phyloP scores from a whole-genome alignment of 2,329 filamentous ascomycete genomes.

The Aspergillus fischeri region DNA sequence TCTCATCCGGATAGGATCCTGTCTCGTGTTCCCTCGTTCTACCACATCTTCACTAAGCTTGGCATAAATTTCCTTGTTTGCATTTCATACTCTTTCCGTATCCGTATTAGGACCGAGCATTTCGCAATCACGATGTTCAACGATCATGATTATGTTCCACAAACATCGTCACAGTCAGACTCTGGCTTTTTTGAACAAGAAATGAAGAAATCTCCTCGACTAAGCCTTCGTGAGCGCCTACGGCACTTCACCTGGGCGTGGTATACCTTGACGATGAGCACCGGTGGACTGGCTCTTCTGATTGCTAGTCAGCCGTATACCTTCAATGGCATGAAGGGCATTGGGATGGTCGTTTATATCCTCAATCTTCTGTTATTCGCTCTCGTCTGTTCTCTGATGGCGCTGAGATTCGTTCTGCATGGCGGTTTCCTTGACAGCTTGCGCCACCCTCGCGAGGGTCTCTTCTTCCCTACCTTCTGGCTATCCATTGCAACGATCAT shows the following conservation, averaged over 20 bases:
- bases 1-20: not conserved
- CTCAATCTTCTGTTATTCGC: constrained; percentile 64
- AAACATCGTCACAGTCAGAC: constrained; percentile 20
- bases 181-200: constrained; percentile 19
- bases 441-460: constrained; percentile 62
- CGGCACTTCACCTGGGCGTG: constrained; percentile 66
- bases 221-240: constrained; percentile 23
- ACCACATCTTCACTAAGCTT: not conserved
- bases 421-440: constrained; percentile 54
- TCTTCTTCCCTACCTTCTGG: constrained; percentile 71
- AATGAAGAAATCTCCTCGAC: constrained; percentile 14
- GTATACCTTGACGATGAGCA: constrained; percentile 73
- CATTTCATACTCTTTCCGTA: not conserved
- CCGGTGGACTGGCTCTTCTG: constrained; percentile 65
- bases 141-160: constrained; percentile 15
- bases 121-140: not conserved
- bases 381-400: constrained; percentile 51
- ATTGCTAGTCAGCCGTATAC: constrained; percentile 57
- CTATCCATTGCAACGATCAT: constrained; percentile 65
- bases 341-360: constrained; percentile 65
- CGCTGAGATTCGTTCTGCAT: constrained; percentile 59
- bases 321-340: constrained; percentile 60
- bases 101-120: not conserved
- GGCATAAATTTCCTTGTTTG: constrained; percentile 1
- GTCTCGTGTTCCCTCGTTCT: not conserved